phyloP scores from a whole-genome alignment of 2,329 filamentous ascomycete species.

The Anisogramma anomala region DNA sequence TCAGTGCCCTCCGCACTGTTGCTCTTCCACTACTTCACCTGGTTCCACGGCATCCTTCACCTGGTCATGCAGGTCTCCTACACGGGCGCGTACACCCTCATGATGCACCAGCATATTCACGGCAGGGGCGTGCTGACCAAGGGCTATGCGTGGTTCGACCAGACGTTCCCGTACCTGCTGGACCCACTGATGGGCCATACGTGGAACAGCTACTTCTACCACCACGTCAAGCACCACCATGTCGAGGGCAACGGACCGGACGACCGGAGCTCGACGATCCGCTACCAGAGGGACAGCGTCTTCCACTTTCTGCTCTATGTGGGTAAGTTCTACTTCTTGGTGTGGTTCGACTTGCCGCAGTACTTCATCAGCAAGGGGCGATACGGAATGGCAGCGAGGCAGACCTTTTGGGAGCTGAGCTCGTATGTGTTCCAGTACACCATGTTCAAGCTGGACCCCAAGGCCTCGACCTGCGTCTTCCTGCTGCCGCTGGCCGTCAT shows the following conservation, averaged over 20 bases:
- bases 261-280: constrained; percentile 64
- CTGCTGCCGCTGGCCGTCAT: constrained; percentile 55
- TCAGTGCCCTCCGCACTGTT: constrained; percentile 56
- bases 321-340: constrained; percentile 58
- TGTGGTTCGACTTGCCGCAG: constrained; percentile 63
- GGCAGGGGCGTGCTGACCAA: constrained; percentile 55
- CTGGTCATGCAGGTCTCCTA: constrained; percentile 55
- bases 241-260: constrained; percentile 67
- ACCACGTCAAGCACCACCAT: constrained; percentile 79
- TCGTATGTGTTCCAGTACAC: constrained; percentile 42
- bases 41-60: constrained; percentile 55
- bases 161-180: constrained; percentile 57
- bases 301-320: constrained; percentile 60
- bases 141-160: constrained; percentile 45
- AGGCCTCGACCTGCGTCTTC: constrained; percentile 52
- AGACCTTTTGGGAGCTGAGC: constrained; percentile 48
- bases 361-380: constrained; percentile 62
- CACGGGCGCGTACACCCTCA: constrained; percentile 62
- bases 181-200: constrained; percentile 74
- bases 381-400: constrained; percentile 38
- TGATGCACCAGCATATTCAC: constrained; percentile 81
- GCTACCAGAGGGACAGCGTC: constrained; percentile 61
- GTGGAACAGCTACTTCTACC: constrained; percentile 76
- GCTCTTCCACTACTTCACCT: constrained; percentile 56
- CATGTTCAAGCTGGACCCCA: constrained; percentile 38